A percentile compares a stretch with the other conserved stretches of the same genome.
These are phyloP conservation scores for Vachellia collinsii DNA, from an alignment of 306 rosid species.

Conservation along the genomic window DNA sequence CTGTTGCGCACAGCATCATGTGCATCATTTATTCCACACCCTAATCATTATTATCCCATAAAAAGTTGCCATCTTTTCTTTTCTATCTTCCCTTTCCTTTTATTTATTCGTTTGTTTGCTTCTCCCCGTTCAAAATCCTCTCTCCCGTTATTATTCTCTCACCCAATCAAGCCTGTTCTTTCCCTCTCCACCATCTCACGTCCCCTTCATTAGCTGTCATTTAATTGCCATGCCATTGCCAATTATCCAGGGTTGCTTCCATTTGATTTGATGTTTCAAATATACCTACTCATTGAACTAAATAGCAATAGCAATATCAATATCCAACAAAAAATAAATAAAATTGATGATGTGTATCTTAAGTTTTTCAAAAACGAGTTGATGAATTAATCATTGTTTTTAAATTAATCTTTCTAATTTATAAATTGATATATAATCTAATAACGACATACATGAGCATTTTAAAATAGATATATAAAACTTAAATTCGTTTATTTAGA, in stretches of 20 bases:
- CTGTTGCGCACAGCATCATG: neutral
- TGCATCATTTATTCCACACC: neutral
- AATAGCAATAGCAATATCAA: too few species aligned
- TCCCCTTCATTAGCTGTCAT: neutral
- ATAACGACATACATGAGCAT: too few species aligned
- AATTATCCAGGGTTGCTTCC: too few species aligned
- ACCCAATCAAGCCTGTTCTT: neutral
- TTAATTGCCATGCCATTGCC: too few species aligned
- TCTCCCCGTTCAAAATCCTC: neutral
- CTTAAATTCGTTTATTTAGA: too few species aligned
- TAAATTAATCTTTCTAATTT: too few species aligned
- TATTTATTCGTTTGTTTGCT: neutral
- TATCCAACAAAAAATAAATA: too few species aligned
- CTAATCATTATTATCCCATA: neutral
- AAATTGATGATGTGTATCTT: too few species aligned
- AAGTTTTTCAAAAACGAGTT: too few species aligned
- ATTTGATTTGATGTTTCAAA: neutral
- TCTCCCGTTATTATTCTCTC: neutral
- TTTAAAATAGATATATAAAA: too few species aligned
- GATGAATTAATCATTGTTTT: too few species aligned
- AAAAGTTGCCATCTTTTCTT: neutral
- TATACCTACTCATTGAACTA: neutral
- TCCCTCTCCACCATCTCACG: neutral
- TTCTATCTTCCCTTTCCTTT: neutral
- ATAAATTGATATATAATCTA: too few species aligned